Percentiles rank a stretch among this genome's conserved stretches.
Conservation (phyloP, 345 rosid species). For the Garcia nutans region DNA sequence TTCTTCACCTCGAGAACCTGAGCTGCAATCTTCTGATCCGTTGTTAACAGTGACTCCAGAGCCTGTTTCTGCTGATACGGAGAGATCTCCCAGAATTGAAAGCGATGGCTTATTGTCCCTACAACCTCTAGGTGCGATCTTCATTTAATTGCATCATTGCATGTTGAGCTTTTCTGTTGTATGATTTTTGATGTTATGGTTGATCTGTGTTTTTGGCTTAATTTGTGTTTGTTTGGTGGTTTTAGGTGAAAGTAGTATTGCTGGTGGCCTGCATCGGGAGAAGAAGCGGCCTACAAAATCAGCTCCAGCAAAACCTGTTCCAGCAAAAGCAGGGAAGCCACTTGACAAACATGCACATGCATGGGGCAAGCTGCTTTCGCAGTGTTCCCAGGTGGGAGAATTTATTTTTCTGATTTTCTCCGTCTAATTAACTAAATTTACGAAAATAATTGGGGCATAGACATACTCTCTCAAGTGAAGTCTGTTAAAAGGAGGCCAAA, state of each 20-base stretch:
- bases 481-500: neutral
- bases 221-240: constrained; percentile 15
- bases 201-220: neutral
- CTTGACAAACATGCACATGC: constrained; percentile 56
- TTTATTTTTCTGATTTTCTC: neutral
- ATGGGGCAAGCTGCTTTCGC: constrained; percentile 93
- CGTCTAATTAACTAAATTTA: neutral
- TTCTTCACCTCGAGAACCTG: too few relatives aligned
- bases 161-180: constrained; percentile 14
- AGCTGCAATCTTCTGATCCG: too few relatives aligned
- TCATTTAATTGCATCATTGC: constrained; percentile 28
- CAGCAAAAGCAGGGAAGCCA: constrained; percentile 21
- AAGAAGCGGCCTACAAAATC: constrained; percentile 35
- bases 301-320: neutral
- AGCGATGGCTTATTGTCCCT: constrained; percentile 52
- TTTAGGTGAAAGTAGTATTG: constrained; percentile 46
- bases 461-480: neutral
- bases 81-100: constrained; percentile 45
- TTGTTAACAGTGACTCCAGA: constrained; percentile 9
- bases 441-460: neutral
- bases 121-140: constrained; percentile 47
- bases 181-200: neutral
- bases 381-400: constrained; percentile 63
- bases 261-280: constrained; percentile 37
- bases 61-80: constrained; percentile 38